These are phyloP conservation scores for Suhomyces terraborum DNA, from an alignment of 1,139 yeast species.

Conservation along the genomic window DNA sequence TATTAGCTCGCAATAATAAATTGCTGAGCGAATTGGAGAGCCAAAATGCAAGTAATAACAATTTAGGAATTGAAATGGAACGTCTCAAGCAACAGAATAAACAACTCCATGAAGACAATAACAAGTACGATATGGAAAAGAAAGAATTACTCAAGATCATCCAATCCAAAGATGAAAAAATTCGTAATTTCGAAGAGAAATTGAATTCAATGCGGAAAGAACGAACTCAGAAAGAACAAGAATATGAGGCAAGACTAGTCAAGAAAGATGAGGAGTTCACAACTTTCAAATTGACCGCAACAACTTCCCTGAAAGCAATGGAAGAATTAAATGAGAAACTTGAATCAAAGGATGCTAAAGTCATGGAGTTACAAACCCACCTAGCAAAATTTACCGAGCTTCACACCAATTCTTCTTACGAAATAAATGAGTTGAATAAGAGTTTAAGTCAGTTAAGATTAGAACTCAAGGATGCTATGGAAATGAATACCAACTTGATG, in stretches of 20 bases:
- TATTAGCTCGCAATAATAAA: background rate
- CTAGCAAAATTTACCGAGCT: constrained; percentile 22
- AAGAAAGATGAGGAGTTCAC: constrained; percentile 13
- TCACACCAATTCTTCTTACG: constrained; percentile 20
- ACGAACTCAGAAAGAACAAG: background rate
- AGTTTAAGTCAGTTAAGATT: constrained; percentile 27
- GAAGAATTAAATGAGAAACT: constrained; percentile 24
- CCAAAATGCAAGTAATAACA: constrained; percentile 3
- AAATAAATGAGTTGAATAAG: constrained; percentile 23
- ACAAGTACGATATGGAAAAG: constrained; percentile 8
- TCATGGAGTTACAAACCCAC: constrained; percentile 33
- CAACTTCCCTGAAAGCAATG: constrained; percentile 34
- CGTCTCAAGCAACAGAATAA: constrained; percentile 8
- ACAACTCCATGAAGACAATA: constrained; percentile 17
- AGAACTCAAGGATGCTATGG: constrained; percentile 34
- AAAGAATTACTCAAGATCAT: constrained; percentile 5
- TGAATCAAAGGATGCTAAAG: constrained; percentile 32
- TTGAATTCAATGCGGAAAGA: background rate
- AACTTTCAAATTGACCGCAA: constrained; percentile 12
- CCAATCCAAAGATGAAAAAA: constrained; percentile 30
- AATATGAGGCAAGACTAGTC: constrained; percentile 6
- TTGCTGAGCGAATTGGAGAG: background rate
- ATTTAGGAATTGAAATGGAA: constrained; percentile 1
- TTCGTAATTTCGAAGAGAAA: constrained; percentile 33
- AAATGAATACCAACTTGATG: constrained; percentile 60